Evolutionary conservation across 2,329 filamentous ascomycete species (phyloP), one percentile per base, ranked within the genome.

Genomic region (Fusarium tjaetaba): DNA sequence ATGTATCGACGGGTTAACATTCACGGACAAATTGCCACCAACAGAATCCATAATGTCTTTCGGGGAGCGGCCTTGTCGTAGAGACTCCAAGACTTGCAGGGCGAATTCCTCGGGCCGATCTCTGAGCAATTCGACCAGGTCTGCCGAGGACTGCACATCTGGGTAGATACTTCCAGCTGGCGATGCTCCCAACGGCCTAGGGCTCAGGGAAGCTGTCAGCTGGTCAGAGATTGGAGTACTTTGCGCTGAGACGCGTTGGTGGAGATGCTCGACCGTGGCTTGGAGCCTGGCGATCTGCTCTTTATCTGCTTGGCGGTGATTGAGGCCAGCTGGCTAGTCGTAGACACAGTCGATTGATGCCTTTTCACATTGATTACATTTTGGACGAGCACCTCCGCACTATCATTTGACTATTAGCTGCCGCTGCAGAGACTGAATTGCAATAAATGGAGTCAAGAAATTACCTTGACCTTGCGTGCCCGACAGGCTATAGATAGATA

Each of bases 221-320:
- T 45, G 42, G 11, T 26, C 16, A 45, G 24, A 26, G 10, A 0
- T 4, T 13, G 16, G 16, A 18, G n/a, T 18, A 43, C n/a, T 24
- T 16, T 43, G 14, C 0, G n/a, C 0, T 0, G 42, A 26, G 2
- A 20, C 0, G 0, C 0, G 16, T 45, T 18, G 10, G 7, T 16
- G n/a, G 13, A 45, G 42, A 45, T 13, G 16, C 11, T 26, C n/a
- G n/a, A 26, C 16, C 10, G n/a, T 45, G 5, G 42, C 42, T 14
- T 45, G 42, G 24, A 45, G 16, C 24, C 11, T 45, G 1, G 24
- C 5, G 4, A 45, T 45, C 24, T 45, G 42, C 0, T 20, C 42
- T 8, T 26, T 26, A 45, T 45, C 16, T 0, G 24, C 42, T 26
- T 45, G 11, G 0, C 42, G 42, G 24, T 14, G 24, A 0, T 45